Evolutionary conservation across 495 filamentous ascomycete species (phyloP).

Genomic region (Coniosporium apollinis): DNA sequence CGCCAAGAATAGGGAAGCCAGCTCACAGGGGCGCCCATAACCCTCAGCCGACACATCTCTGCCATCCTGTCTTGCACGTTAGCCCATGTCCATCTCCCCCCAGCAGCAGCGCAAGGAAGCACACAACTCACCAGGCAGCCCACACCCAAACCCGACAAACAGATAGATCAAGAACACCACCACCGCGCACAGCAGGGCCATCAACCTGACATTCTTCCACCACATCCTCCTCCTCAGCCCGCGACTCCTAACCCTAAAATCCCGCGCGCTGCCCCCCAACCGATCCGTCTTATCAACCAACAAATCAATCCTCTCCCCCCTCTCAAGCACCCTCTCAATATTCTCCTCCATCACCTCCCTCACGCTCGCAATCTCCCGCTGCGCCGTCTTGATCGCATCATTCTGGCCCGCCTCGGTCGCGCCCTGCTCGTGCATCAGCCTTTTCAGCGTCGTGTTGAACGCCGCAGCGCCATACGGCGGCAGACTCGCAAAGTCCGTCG

Average conservation of each 20-base stretch:
- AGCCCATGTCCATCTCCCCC: not conserved
- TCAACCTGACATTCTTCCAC: conserved; percentile 96
- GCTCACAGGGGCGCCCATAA: no score
- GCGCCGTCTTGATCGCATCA: conserved; percentile 71
- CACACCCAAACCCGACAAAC: conserved; percentile 59
- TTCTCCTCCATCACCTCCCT: conserved; percentile 97
- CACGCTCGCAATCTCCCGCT: conserved; percentile 82
- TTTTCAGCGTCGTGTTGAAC: conserved; percentile 66
- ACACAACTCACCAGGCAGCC: conserved; percentile 38
- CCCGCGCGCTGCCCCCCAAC: conserved; percentile 65
- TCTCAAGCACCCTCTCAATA: conserved; percentile 88
- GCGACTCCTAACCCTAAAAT: conserved; percentile 73
- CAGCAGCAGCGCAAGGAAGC: no score
- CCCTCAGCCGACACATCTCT: conserved; percentile 8
- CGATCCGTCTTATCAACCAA: conserved; percentile 95
- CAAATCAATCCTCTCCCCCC: conserved; percentile 87
- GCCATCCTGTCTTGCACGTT: conserved; percentile 7
- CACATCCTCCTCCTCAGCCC: conserved; percentile 87
- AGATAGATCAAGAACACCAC: conserved; percentile 70
- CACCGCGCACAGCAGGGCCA: conserved; percentile 71
- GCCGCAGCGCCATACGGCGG: conserved; percentile 79
- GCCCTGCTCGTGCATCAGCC: conserved; percentile 70
- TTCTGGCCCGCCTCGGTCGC: conserved; percentile 53
- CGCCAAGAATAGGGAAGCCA: no score
- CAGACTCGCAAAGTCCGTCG: conserved; percentile 55